Percentiles rank a stretch among this genome's conserved stretches.
Evolutionary conservation across 169 alveolate genomes (phyloP).

Genomic region (Plasmodium cynomolgi): DNA sequence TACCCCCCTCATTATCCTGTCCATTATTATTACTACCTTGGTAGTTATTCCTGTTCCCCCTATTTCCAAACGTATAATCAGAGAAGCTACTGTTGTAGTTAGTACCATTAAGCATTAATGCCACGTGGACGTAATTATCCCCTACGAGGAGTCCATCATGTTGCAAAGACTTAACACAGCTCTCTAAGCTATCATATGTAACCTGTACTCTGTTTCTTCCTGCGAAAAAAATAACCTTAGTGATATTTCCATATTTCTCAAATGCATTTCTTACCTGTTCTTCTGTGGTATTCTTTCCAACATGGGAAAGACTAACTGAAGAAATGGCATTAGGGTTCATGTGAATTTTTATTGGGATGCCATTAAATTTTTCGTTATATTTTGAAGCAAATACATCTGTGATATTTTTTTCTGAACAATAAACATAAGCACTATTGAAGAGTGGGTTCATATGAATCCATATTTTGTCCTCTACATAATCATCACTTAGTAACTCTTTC

Average conservation of each 20-base stretch:
- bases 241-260: conserved; percentile 26
- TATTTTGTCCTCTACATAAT: conserved; percentile 15
- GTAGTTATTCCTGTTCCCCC: not conserved
- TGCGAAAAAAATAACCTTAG: not conserved
- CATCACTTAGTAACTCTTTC: not conserved
- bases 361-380: conserved; percentile 21
- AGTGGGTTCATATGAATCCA: not conserved
- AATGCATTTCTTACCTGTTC: not conserved
- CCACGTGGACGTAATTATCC: conserved; percentile 17
- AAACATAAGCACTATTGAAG: conserved; percentile 30
- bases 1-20: not conserved
- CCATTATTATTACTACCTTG: conserved; percentile 6
- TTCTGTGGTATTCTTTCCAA: not conserved
- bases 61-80: not conserved
- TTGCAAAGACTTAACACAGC: conserved; percentile 41
- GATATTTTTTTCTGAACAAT: not conserved
- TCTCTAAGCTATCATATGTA: conserved; percentile 3
- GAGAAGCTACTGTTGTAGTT: not conserved
- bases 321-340: not conserved
- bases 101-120: not conserved
- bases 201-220: conserved; percentile 1
- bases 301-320: not conserved
- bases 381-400: conserved; percentile 4
- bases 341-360: conserved; percentile 31
- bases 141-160: conserved; percentile 24